These are phyloP conservation scores for Fusarium sp. DNA, from an alignment of 2,329 filamentous ascomycete genomes.

Conservation along the genomic window DNA sequence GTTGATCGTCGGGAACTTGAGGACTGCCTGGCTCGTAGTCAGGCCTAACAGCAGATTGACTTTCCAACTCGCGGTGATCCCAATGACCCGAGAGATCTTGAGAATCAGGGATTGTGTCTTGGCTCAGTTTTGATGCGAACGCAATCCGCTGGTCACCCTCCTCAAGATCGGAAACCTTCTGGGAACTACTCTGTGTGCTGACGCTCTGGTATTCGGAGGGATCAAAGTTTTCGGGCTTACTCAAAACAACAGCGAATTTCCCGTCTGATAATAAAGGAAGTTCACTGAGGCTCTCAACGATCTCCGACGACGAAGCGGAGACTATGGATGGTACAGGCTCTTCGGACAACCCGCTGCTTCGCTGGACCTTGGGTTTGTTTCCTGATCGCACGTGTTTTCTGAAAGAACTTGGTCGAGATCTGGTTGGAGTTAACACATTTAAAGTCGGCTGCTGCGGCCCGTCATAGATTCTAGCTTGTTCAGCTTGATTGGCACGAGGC, in stretches of 20 bases:
- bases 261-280: conserved; percentile 22
- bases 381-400: conserved; percentile 34
- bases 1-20: not conserved
- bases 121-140: conserved; percentile 52
- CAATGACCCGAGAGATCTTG: conserved; percentile 54
- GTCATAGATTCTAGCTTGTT: conserved; percentile 19
- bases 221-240: conserved; percentile 52
- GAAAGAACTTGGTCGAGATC: conserved; percentile 27
- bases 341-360: conserved; percentile 46
- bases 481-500: conserved; percentile 2
- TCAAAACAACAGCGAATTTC: conserved; percentile 50
- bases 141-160: conserved; percentile 52
- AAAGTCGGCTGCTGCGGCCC: conserved; percentile 41
- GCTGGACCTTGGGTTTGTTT: conserved; percentile 43
- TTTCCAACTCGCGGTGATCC: conserved; percentile 27
- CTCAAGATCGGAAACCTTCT: conserved; percentile 53
- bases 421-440: conserved; percentile 25
- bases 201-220: conserved; percentile 54
- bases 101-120: conserved; percentile 60
- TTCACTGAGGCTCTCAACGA: conserved; percentile 28
- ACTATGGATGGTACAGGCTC: conserved; percentile 51
- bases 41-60: conserved; percentile 6
- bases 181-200: conserved; percentile 48
- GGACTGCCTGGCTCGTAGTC: conserved; percentile 11
- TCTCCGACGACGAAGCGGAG: conserved; percentile 47